Evolutionary conservation across 2,329 filamentous ascomycete genomes (phyloP), one percentile per base, ranked within the genome.

Genomic region (Plectosphaerella sp.): DNA sequence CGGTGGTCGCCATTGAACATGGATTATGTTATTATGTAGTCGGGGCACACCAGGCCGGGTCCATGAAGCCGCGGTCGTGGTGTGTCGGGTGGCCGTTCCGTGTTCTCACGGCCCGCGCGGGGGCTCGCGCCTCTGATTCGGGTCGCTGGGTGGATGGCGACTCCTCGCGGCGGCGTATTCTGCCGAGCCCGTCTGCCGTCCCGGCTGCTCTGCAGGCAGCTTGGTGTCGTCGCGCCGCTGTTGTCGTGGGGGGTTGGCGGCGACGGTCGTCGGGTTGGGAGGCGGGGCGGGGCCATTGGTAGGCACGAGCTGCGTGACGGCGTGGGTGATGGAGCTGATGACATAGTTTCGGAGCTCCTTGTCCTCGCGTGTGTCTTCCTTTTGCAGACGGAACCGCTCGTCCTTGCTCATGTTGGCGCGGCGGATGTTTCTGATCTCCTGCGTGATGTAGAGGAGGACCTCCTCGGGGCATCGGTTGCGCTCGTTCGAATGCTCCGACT

Each of bases 391-490:
- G 70, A 91, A 92, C 54, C 89, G 86, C 62, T 95, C 87, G 16
- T 93, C 86, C 74, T 97, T 96, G 67, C 80, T 78, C 78, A 96
- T 83, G 71, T 95, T 92, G 62, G 84, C 80, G 49, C 94, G 86
- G 62, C 93, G 88, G 63, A 93, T 82, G 56, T 84, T 83, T 63
- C 89, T 89, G 64, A 99, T 94, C 73, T 97, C 94, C 61, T 92
- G 86, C 72, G 94, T 87, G 57, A 97, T 91, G 75, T 92, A 92
- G 15, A 96, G 80, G 55, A 97, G 79, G 6, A 96, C 93, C 57
- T 94, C 89, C 68, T 99, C 94, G 0, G 93, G 84, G 60, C 89
- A 92, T 61, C 85, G 83, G 59, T 79, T 90, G 58, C 94, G 86
- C 57, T 89, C 84, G n/a, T 81, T 75, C 35, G 89, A 86, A 61